Evolutionary conservation across 2,329 filamentous ascomycete species (phyloP).

Genomic region (Nemania sp.): DNA sequence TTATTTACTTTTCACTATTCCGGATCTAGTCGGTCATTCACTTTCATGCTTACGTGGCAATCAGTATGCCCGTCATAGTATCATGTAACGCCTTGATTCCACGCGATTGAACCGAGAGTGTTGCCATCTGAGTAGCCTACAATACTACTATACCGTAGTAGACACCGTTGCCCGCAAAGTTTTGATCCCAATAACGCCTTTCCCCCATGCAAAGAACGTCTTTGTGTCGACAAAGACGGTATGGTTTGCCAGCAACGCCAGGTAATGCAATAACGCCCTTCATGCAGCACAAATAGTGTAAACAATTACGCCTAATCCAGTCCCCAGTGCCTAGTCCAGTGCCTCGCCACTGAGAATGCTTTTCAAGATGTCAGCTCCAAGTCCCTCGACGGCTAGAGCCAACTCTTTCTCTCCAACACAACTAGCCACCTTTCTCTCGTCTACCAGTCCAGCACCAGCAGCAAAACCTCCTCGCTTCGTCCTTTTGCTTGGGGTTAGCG

Average conservation of each 20-base stretch:
- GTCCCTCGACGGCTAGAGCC: slow-evolving; percentile 66
- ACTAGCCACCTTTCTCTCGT: slow-evolving; percentile 79
- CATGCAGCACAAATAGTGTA: slow-evolving; percentile 11
- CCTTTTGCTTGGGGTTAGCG: slow-evolving; percentile 73
- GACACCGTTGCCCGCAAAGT: no score
- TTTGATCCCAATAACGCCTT: background rate
- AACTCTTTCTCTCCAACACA: slow-evolving; percentile 81
- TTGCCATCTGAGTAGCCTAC: background rate
- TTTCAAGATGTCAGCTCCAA: slow-evolving; percentile 63
- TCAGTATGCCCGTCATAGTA: background rate
- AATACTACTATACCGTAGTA: no score
- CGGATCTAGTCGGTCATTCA: no score
- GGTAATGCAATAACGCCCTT: slow-evolving; percentile 17
- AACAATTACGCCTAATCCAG: background rate
- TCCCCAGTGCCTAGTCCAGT: slow-evolving; percentile 50
- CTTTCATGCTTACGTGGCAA: no score
- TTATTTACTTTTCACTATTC: no score
- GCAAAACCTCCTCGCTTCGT: slow-evolving; percentile 58
- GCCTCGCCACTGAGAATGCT: slow-evolving; percentile 65
- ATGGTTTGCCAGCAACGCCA: slow-evolving; percentile 13
- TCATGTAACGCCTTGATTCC: background rate
- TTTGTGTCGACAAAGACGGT: background rate
- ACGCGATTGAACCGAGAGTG: no score
- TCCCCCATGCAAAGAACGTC: background rate
- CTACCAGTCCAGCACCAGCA: slow-evolving; percentile 53